phyloP scores from a whole-genome alignment of 805 yeast species.

The Saccharomycopsis sp. region DNA sequence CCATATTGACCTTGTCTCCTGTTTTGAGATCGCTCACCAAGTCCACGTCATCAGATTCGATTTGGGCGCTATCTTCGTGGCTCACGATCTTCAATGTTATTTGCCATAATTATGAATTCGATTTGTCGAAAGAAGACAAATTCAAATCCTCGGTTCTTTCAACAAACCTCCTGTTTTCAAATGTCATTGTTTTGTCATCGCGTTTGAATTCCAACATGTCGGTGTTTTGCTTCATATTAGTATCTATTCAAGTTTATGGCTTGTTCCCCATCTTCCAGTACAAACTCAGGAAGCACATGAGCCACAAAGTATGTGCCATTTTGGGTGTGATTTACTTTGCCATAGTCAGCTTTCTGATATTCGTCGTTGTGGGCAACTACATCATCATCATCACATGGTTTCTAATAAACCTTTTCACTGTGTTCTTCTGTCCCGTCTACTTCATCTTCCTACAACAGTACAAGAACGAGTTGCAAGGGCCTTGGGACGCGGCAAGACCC shows the following conservation, averaged over 20 bases:
- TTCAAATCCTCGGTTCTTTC: constrained; percentile 42
- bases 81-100: constrained; percentile 59
- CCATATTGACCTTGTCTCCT: constrained; percentile 75
- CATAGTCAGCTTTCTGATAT: constrained; percentile 26
- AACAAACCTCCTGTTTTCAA: constrained; percentile 74
- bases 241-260: constrained; percentile 62
- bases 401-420: constrained; percentile 37
- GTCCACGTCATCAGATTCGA: constrained; percentile 87
- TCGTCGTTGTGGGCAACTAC: constrained; percentile 27
- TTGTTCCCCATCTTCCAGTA: constrained; percentile 59
- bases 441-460: constrained; percentile 65
- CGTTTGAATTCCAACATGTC: constrained; percentile 62
- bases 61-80: constrained; percentile 87
- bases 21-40: constrained; percentile 80
- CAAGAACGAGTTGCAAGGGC: constrained; percentile 82
- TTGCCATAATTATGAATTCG: constrained; percentile 58
- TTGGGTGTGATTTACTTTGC: constrained; percentile 21
- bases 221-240: constrained; percentile 77
- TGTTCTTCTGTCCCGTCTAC: constrained; percentile 57
- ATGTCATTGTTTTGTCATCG: constrained; percentile 87
- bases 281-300: constrained; percentile 26
- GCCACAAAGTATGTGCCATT: constrained; percentile 24
- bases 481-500: constrained; percentile 88
- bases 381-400: constrained; percentile 42
- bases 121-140: constrained; percentile 26